Conservation (phyloP, 768 basidiomycete genomes). For the Amanita rimosa region DNA sequence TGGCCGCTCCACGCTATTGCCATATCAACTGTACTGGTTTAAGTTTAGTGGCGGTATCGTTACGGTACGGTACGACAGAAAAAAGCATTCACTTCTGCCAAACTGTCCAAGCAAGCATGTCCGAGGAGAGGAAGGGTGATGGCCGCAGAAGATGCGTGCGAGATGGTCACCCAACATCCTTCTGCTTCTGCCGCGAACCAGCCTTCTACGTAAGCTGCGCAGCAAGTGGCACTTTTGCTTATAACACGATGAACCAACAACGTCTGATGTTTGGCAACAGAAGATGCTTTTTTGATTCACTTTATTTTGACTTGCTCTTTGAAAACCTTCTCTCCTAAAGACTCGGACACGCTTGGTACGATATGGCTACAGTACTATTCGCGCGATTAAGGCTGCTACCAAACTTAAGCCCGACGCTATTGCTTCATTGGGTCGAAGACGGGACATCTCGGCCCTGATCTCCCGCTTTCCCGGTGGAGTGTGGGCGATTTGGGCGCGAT, state of each 20-base stretch:
- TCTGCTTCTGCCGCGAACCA: constrained; percentile 3
- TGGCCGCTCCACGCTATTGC: background rate
- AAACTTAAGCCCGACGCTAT: background rate
- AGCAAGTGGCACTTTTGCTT: background rate
- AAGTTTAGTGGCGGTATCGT: background rate
- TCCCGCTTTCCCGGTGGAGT: background rate
- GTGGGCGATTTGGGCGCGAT: background rate
- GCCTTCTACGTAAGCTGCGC: background rate
- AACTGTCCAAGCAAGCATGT: background rate
- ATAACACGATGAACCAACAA: background rate
- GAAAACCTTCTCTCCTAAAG: background rate
- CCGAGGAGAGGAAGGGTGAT: constrained; percentile 1
- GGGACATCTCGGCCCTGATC: background rate
- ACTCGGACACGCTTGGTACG: background rate
- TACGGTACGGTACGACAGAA: background rate
- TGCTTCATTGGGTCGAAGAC: background rate
- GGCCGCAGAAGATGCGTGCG: background rate
- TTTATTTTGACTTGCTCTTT: background rate
- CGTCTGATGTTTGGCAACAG: background rate
- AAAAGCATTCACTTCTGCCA: background rate
- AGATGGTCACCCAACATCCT: background rate
- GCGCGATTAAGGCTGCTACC: no score
- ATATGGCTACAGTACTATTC: background rate
- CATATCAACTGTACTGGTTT: background rate
- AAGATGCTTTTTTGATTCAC: background rate